Conservation (phyloP, 208 protist species). For the Crithidia bombi region DNA sequence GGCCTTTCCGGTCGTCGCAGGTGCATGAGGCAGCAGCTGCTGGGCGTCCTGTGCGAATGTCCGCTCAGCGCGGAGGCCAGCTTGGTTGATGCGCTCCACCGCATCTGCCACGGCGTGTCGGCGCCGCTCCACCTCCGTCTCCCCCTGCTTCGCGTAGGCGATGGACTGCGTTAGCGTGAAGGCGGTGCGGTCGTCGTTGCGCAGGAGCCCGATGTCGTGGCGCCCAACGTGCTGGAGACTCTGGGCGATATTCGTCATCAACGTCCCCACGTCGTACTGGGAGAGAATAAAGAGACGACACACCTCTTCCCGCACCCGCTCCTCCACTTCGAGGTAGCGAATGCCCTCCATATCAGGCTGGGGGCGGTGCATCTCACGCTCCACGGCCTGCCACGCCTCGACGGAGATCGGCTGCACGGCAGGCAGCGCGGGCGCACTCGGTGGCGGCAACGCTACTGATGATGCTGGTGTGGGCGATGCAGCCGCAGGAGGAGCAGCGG, state of each 20-base stretch:
- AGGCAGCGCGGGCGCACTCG: constrained; percentile 17
- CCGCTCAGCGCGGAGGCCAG: constrained; percentile 37
- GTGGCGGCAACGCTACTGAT: too few relatives aligned
- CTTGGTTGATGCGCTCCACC: constrained; percentile 59
- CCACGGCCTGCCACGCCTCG: constrained; percentile 45
- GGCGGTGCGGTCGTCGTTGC: constrained; percentile 76
- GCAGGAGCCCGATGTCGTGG: constrained; percentile 80
- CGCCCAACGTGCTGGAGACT: constrained; percentile 82
- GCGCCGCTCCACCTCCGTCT: constrained; percentile 47
- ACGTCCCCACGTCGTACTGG: constrained; percentile 70
- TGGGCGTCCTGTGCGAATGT: constrained; percentile 37
- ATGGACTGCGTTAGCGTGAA: constrained; percentile 82
- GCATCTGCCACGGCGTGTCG: constrained; percentile 56
- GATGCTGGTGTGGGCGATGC: constrained; percentile 24
- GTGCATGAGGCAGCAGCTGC: constrained; percentile 1
- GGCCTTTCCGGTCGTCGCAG: not conserved
- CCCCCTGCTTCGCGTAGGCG: constrained; percentile 51
- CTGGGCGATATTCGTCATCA: constrained; percentile 66
- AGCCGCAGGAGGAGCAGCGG: constrained; percentile 25
- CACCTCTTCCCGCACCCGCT: constrained; percentile 70
- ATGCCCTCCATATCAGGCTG: constrained; percentile 55
- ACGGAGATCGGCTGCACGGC: constrained; percentile 44
- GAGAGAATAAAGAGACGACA: constrained; percentile 77
- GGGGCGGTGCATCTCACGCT: constrained; percentile 42
- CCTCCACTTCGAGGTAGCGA: constrained; percentile 77